Evolutionary conservation across 75 land plant genomes (phyloP), one percentile per base, ranked within the genome.

Genomic region (Sequoiadendron giganteum): DNA sequence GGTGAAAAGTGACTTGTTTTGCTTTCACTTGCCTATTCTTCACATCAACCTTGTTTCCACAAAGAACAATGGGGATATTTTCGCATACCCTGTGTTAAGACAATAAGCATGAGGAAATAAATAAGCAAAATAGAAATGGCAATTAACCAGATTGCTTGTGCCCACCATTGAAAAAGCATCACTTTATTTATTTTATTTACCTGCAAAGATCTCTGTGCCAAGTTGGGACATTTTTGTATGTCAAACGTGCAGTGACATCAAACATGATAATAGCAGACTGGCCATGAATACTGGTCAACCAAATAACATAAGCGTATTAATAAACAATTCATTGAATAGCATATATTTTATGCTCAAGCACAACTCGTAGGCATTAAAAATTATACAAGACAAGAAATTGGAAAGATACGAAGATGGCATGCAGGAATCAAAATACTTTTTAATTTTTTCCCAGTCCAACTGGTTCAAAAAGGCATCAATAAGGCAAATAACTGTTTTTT

Each of bases 41-140:
- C 40, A 95, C 97, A 88, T 96, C 97, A 86, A 96, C 97, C 92
- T 96, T 96, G 94, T 96, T 96, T 0, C 97, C 97, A 89, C 97
- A 96, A 11, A 96, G 90, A 39, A 96, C 97, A 88, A 96, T 96
- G 0, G 97, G 97, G 75, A 96, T 95, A 83, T 96, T 96, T 89
- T 96, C 97, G 86, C 96, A 96, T 19, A 96, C 97, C 88, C 97
- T 95, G 92, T 39, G 58, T 38, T 11, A 18, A 80, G 79, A 1
- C 34, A 81, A 70, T 34, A 83, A 52, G 72, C 55, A 85, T 52
- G 15, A 5, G 34, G 36, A 85, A 48, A 48, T 21, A 5, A 85
- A 85, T 9, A 34, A 36, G 39, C 65, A 38, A 80, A 25, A 21
- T n/a, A 78, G 15, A 32, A 52, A 40, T 48, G 11, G n/a, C 14